These are phyloP conservation scores for Exophiala alcalophila DNA, from an alignment of 2,329 filamentous ascomycete species.

Conservation along the genomic window DNA sequence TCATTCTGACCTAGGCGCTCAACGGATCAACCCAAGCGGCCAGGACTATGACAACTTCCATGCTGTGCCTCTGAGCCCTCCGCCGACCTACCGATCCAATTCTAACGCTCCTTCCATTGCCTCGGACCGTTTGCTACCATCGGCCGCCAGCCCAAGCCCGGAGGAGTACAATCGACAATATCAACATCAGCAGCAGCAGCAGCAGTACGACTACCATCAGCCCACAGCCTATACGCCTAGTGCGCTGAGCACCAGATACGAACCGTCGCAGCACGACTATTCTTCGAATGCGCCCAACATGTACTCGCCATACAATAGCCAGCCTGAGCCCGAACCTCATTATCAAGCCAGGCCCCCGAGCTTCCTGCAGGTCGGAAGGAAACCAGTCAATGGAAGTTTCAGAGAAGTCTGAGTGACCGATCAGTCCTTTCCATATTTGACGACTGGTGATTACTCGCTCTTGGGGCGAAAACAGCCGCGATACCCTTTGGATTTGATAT, in stretches of 20 bases:
- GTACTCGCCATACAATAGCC: conserved; percentile 12
- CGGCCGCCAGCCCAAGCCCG: conserved; percentile 14
- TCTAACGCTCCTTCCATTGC: conserved; percentile 14
- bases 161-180: conserved; percentile 20
- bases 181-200: conserved; percentile 29
- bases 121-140: conserved; percentile 18
- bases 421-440: too few species aligned
- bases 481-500: not conserved
- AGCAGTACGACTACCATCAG: conserved; percentile 29
- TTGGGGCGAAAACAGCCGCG: not conserved
- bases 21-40: conserved; percentile 20
- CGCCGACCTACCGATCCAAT: conserved; percentile 20
- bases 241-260: conserved; percentile 18
- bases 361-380: conserved; percentile 41
- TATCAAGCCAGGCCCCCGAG: conserved; percentile 39
- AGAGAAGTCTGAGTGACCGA: conserved; percentile 34
- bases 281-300: conserved; percentile 13
- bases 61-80: conserved; percentile 20
- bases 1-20: conserved; percentile 27
- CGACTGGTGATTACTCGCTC: not conserved
- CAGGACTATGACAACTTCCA: conserved; percentile 19
- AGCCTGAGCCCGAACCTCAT: conserved; percentile 7
- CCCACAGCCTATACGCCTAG: conserved; percentile 18
- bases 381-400: conserved; percentile 37
- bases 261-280: conserved; percentile 18